These are phyloP conservation scores for Pichia sp. DNA, from an alignment of 1,139 yeast species.

Conservation along the genomic window DNA sequence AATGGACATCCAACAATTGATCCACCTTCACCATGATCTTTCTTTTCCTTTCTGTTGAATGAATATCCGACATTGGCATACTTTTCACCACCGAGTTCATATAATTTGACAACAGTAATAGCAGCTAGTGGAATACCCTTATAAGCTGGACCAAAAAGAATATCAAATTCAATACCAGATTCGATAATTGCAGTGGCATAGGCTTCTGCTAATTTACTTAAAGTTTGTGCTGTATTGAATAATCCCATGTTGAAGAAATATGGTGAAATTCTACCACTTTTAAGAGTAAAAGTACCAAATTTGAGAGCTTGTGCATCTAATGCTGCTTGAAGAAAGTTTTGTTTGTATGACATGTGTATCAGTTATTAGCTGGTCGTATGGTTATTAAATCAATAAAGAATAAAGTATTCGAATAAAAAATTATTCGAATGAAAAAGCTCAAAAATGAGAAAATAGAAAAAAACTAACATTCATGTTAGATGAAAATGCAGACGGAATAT, in stretches of 20 bases:
- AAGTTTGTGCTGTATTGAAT: slow-evolving; percentile 72
- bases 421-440: neutral
- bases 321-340: slow-evolving; percentile 67
- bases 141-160: slow-evolving; percentile 95
- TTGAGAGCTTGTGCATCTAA: slow-evolving; percentile 72
- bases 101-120: slow-evolving; percentile 82
- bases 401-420: neutral
- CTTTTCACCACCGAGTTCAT: slow-evolving; percentile 79
- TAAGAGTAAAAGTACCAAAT: slow-evolving; percentile 83
- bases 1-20: slow-evolving; percentile 80
- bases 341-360: slow-evolving; percentile 22
- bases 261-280: slow-evolving; percentile 92
- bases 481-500: no score
- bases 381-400: neutral
- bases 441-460: neutral
- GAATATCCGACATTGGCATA: slow-evolving; percentile 62
- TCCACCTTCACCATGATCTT: slow-evolving; percentile 99
- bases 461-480: neutral
- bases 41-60: slow-evolving; percentile 85
- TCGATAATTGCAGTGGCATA: slow-evolving; percentile 84
- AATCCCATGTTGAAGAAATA: slow-evolving; percentile 93
- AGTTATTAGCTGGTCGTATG: neutral
- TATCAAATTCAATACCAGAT: slow-evolving; percentile 77
- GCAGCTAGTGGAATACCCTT: slow-evolving; percentile 97
- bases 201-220: slow-evolving; percentile 75